Evolutionary conservation across 2,329 filamentous ascomycete genomes (phyloP).

Genomic region (Fusarium sp.): DNA sequence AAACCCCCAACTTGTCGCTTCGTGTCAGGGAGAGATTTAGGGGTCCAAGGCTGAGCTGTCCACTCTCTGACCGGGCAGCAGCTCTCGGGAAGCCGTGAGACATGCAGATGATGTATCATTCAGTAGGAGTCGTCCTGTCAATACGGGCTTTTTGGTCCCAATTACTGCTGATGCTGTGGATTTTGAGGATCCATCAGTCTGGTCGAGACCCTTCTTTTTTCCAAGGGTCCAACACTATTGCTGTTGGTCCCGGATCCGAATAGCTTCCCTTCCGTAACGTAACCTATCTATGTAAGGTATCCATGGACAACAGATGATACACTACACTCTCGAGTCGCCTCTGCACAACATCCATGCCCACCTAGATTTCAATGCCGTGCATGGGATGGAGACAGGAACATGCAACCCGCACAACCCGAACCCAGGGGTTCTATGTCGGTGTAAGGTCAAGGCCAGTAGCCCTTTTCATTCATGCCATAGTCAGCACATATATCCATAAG

Average conservation of each 20-base stretch:
- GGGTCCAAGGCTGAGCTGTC: not conserved
- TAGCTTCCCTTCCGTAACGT: not conserved
- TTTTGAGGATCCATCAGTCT: not conserved
- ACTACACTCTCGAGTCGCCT: not conserved
- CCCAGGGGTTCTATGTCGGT: slow-evolving; percentile 13
- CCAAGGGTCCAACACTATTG: not conserved
- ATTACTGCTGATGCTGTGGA: not conserved
- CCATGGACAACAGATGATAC: not conserved
- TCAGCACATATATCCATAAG: not conserved
- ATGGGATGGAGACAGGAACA: slow-evolving; percentile 10
- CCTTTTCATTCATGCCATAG: not conserved
- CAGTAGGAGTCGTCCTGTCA: not conserved
- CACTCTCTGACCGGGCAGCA: too few relatives aligned
- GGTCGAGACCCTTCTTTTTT: slow-evolving; percentile 1
- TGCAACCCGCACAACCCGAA: not conserved
- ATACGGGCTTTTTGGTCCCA: not conserved
- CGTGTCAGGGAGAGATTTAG: not conserved
- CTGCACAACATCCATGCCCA: slow-evolving; percentile 15
- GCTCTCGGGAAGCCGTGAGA: not conserved
- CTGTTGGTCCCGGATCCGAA: not conserved
- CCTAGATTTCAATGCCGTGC: slow-evolving; percentile 19
- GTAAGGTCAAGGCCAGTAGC: not conserved
- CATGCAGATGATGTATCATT: slow-evolving; percentile 3
- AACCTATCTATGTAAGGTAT: not conserved
- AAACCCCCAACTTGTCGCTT: not conserved